These are phyloP conservation scores for Exophiala spinifera DNA, from an alignment of 2,329 filamentous ascomycete genomes.

Conservation along the genomic window DNA sequence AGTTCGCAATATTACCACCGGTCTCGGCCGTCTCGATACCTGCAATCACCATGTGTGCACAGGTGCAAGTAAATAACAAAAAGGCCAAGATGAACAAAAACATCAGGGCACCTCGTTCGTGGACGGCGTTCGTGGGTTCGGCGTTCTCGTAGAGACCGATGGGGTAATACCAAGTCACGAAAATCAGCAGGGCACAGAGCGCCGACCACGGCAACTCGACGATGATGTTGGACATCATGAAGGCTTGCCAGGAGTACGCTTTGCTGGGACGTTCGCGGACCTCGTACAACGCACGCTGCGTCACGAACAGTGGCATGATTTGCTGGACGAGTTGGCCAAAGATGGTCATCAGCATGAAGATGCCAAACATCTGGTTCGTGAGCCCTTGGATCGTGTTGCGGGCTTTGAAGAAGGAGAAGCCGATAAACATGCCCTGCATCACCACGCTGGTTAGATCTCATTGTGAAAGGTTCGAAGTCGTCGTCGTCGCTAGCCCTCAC, in stretches of 20 bases:
- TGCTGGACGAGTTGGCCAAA: conserved; percentile 61
- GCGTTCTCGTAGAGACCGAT: conserved; percentile 49
- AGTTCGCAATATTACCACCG: conserved; percentile 60
- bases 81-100: conserved; percentile 64
- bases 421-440: conserved; percentile 68
- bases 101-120: conserved; percentile 61
- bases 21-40: conserved; percentile 67
- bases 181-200: conserved; percentile 62
- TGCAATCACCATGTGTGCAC: conserved; percentile 70
- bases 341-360: conserved; percentile 81
- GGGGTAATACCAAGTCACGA: conserved; percentile 66
- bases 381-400: conserved; percentile 73
- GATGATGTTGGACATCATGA: conserved; percentile 67
- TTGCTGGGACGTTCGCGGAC: conserved; percentile 63
- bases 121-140: conserved; percentile 37
- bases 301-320: conserved; percentile 59
- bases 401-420: conserved; percentile 76
- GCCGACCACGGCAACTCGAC: conserved; percentile 69
- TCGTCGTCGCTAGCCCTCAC: no score
- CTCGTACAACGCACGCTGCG: conserved; percentile 58
- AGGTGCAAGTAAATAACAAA: conserved; percentile 68
- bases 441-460: no score
- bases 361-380: conserved; percentile 86
- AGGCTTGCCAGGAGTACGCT: conserved; percentile 71
- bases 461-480: no score